A percentile compares a stretch with the other conserved stretches of the same genome.
phyloP scores from a whole-genome alignment of 2,329 filamentous ascomycete species.

The Alternaria viburni region DNA sequence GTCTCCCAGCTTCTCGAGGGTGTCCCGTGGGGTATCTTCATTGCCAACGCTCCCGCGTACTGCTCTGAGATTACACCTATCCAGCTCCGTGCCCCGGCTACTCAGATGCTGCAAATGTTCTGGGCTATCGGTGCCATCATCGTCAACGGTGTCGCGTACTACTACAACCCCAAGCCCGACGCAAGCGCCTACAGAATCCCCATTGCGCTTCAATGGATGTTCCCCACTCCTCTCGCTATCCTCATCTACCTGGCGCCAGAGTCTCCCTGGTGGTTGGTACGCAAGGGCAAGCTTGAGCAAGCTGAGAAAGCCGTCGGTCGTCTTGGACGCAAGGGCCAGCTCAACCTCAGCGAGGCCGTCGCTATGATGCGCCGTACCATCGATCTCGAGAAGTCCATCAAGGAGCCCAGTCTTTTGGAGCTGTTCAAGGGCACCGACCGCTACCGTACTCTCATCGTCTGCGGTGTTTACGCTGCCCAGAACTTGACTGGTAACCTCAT shows the following conservation, averaged over 20 bases:
- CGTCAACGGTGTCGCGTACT: conserved; percentile 63
- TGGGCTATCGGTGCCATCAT: conserved; percentile 69
- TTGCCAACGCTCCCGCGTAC: conserved; percentile 69
- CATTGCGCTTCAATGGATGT: conserved; percentile 53
- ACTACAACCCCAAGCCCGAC: conserved; percentile 51
- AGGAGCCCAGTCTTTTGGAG: conserved; percentile 58
- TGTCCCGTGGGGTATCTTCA: conserved; percentile 70
- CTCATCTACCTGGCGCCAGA: conserved; percentile 59
- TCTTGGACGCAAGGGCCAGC: conserved; percentile 55
- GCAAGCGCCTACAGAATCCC: conserved; percentile 33
- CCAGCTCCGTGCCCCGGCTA: conserved; percentile 62
- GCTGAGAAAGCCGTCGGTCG: conserved; percentile 57
- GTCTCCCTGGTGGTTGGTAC: conserved; percentile 59
- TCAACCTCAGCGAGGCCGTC: conserved; percentile 54
- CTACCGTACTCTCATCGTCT: conserved; percentile 62
- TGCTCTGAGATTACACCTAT: conserved; percentile 67
- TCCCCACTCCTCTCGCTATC: conserved; percentile 52
- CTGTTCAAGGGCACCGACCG: conserved; percentile 63
- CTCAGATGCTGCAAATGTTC: conserved; percentile 70
- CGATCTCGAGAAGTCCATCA: conserved; percentile 59
- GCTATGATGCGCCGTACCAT: conserved; percentile 66
- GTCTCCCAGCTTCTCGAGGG: conserved; percentile 65
- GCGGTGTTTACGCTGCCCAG: conserved; percentile 64
- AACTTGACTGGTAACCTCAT: conserved; percentile 69
- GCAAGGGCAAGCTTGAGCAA: conserved; percentile 50